A percentile compares a stretch with the other conserved stretches of the same genome.
These are phyloP conservation scores for Tephrocybe sp. DNA, from an alignment of 768 basidiomycete genomes.

Conservation along the genomic window DNA sequence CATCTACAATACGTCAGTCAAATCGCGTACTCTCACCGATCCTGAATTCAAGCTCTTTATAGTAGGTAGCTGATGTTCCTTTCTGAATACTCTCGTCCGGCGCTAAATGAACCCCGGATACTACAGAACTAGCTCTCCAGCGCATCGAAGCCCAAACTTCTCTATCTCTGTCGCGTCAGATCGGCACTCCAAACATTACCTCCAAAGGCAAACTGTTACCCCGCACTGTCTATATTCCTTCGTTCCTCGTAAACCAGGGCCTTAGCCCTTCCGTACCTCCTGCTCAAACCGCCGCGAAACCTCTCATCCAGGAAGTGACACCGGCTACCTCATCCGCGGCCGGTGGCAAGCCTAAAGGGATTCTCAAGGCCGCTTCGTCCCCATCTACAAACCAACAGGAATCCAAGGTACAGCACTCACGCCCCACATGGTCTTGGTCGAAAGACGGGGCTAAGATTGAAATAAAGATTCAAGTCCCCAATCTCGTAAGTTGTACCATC, in stretches of 20 bases:
- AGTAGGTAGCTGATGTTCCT: constrained; percentile 47
- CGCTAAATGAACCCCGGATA: background rate
- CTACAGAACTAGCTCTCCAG: constrained; percentile 65
- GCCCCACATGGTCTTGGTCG: constrained; percentile 54
- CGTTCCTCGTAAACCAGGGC: constrained; percentile 31
- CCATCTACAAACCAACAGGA: constrained; percentile 3
- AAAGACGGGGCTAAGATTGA: constrained; percentile 40
- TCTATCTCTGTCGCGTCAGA: constrained; percentile 63
- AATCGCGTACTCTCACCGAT: constrained; percentile 58
- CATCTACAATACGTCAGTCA: constrained; percentile 59
- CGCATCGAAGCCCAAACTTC: constrained; percentile 62
- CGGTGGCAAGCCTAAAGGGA: constrained; percentile 34
- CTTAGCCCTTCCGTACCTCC: constrained; percentile 1
- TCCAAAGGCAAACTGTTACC: constrained; percentile 70
- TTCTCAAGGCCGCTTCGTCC: constrained; percentile 35
- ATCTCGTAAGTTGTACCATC: constrained; percentile 45
- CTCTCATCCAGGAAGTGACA: constrained; percentile 49
- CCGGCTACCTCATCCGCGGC: constrained; percentile 7
- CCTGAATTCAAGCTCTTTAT: constrained; percentile 68
- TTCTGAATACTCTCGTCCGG: background rate
- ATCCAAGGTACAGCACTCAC: constrained; percentile 20
- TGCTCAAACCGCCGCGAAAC: constrained; percentile 23
- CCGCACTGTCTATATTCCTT: constrained; percentile 58
- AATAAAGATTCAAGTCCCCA: constrained; percentile 54
- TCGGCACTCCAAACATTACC: constrained; percentile 74